A percentile compares a stretch with the other conserved stretches of the same genome.
phyloP scores from a whole-genome alignment of 768 basidiomycete genomes.

The Cystobasidium ongulense region DNA sequence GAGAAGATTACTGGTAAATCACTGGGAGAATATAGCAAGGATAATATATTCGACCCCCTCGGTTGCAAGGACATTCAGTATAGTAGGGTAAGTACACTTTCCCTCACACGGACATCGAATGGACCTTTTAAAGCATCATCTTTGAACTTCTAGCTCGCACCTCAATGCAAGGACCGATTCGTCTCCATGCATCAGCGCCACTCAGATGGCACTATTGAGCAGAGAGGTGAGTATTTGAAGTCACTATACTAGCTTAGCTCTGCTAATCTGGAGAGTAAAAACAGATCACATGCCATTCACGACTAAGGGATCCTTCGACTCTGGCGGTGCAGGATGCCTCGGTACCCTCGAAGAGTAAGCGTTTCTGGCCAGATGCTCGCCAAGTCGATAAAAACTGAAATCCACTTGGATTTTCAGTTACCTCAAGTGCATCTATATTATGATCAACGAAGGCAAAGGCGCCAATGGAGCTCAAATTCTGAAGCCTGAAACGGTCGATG shows the following conservation, averaged over 20 bases:
- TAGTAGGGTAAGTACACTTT: slow-evolving; percentile 5
- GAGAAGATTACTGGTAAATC: slow-evolving; percentile 29
- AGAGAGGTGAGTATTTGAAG: background rate
- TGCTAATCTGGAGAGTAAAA: too few species aligned
- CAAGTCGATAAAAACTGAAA: background rate
- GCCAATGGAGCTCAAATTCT: slow-evolving; percentile 34
- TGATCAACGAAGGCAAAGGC: slow-evolving; percentile 32
- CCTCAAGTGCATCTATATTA: slow-evolving; percentile 17
- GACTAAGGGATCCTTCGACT: slow-evolving; percentile 9
- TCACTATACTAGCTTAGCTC: background rate
- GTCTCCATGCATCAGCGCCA: background rate
- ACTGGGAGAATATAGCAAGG: slow-evolving; percentile 22
- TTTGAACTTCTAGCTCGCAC: background rate
- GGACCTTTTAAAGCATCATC: background rate
- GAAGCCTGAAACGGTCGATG: slow-evolving; percentile 30
- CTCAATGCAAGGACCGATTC: slow-evolving; percentile 15
- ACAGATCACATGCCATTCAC: slow-evolving; percentile 4
- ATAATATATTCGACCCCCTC: slow-evolving; percentile 33
- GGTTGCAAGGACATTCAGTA: slow-evolving; percentile 31
- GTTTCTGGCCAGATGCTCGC: background rate
- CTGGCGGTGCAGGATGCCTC: slow-evolving; percentile 25
- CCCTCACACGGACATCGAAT: background rate
- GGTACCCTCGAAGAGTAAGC: slow-evolving; percentile 29
- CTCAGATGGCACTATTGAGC: background rate
- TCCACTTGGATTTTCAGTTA: background rate